Evolutionary conservation across 2,329 filamentous ascomycete genomes (phyloP), one percentile per base, ranked within the genome.

Genomic region (Sporothrix sp.): DNA sequence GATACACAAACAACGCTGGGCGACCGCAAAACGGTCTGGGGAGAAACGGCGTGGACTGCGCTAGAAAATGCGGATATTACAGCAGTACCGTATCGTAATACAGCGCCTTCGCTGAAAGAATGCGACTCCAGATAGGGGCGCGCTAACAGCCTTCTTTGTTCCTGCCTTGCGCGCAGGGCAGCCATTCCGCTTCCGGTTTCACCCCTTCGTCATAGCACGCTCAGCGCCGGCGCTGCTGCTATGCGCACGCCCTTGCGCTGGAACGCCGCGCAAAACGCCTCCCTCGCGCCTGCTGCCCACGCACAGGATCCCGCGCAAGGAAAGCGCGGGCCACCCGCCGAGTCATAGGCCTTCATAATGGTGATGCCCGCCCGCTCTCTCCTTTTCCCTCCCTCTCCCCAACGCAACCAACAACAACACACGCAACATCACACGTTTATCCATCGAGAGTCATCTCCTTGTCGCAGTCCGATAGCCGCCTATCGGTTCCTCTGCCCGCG

Each of bases 401-500:
- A 68, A 71, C 71, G 65, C 69, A 74, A 72, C 68, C 74, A 73
- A 70, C 65, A 68, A 66, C 60, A 69, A 68, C 63, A 62, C 30
- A 63, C 64, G 63, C 55, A 58, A 60, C 61, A 65, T 61, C 62
- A 62, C 64, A 65, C 63, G 65, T 68, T 69, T 71, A 40, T 45
- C 63, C 63, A 71, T 66, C 66, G 68, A 76, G 75, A 76, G 71
- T 75, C 65, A 67, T 69, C 71, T 71, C 68, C 69, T 54, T 71
- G 75, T 79, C 76, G 76, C 76, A 76, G 76, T 74, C 71, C 68
- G 75, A 74, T 73, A 66, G 68, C 78, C 74, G 71, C 74, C 68
- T 30, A 39, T 66, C 75, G 77, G 74, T 51, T 54, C 56, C 72
- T 65, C 62, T 68, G 70, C 69, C 68, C 66, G 62, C 61, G 59